Base-by-base conservation (phyloP, 768 basidiomycete species). In the Russula virescens region DNA sequence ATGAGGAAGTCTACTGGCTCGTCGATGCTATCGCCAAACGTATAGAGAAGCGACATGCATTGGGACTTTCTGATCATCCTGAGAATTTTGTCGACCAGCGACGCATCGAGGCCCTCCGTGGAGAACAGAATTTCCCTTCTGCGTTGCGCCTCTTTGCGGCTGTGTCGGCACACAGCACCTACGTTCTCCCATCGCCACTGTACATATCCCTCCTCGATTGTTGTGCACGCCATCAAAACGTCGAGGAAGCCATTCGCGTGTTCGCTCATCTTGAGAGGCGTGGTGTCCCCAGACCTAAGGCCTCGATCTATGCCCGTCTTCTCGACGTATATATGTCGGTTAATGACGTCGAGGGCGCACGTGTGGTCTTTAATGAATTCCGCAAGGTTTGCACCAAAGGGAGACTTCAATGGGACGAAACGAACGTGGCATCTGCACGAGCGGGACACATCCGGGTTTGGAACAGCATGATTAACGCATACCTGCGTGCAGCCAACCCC, bases 381-480 rank as follows among this genome's bases (percentile, higher is more conserved):
- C 71, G 75, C 49, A 55, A 70, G 14, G 79, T 82, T 5, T 75
- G 77, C 25, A 65, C 73, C 13, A 69, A 70, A 0, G 80, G 78
- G 9, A 72, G 69, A 9, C 64, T 87, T 10, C 64, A 67, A 10
- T 75, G 76, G 72, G 68, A 58, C 10, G 56, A 58, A 8, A 48
- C 46, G n/a, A 69, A 67, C 34, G 55, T 69, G 25, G 64, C 68
- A 26, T 34, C 58, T n/a, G 61, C 60, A 55, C 56, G 67, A 53
- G 28, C 63, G 34, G 73, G 75, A 23, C 78, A 80, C 55, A 74
- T 87, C 49, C 70, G 76, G 43, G 75, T 86, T 2, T 93, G 84
- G 83, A 89, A 90, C 66, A 77, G 81, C 68, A 91, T 92, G 86
- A 83, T 94, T 40, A 79, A 84, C 52, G 80, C 85, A 0, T 87